A percentile compares a stretch with the other conserved stretches of the same genome.
Evolutionary conservation across 2,329 filamentous ascomycete genomes (phyloP).

Genomic region (Colletotrichum sp.): DNA sequence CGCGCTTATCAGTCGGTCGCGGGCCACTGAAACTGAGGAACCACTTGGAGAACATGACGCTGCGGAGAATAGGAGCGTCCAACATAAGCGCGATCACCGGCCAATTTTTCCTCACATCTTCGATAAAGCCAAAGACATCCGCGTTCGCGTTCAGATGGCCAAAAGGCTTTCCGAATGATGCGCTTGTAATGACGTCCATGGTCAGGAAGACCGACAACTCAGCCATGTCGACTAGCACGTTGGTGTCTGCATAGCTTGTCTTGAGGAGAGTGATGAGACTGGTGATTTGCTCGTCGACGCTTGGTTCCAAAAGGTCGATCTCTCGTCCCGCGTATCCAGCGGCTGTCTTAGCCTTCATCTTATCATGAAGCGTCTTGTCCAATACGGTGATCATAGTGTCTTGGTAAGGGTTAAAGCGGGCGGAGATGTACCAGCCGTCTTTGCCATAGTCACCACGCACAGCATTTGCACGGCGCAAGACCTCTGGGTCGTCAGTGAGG

Average conservation of each 20-base stretch:
- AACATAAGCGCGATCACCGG: constrained; percentile 17
- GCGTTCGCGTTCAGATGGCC: constrained; percentile 27
- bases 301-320: constrained; percentile 23
- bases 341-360: constrained; percentile 9
- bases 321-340: constrained; percentile 3
- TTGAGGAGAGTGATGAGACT: constrained; percentile 4
- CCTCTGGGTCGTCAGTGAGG: constrained; percentile 34
- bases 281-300: constrained; percentile 2
- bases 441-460: constrained; percentile 29
- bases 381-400: constrained; percentile 26
- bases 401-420: constrained; percentile 29
- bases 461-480: constrained; percentile 32
- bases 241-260: neutral
- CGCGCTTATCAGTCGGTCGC: constrained; percentile 21
- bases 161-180: constrained; percentile 29
- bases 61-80: constrained; percentile 28
- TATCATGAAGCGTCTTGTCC: constrained; percentile 22
- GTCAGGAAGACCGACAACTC: neutral
- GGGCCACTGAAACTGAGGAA: constrained; percentile 27
- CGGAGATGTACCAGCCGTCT: constrained; percentile 28
- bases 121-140: constrained; percentile 26
- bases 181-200: constrained; percentile 28
- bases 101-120: constrained; percentile 6
- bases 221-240: neutral
- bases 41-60: constrained; percentile 21